Conservation (phyloP, 2,329 filamentous ascomycete genomes). For the Beauveria sp. region DNA sequence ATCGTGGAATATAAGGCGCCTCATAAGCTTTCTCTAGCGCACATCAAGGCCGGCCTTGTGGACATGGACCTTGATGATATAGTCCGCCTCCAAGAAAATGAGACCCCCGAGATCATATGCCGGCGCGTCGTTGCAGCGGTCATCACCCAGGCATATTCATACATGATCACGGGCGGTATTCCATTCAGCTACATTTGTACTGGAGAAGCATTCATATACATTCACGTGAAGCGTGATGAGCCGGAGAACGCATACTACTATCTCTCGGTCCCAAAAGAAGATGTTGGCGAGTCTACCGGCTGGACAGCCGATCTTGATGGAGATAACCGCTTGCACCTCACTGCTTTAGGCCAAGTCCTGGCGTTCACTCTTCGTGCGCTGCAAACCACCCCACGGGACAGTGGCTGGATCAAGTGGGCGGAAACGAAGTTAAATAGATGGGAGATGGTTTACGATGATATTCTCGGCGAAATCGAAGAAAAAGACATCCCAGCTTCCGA, state of each 20-base stretch:
- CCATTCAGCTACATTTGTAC: not conserved
- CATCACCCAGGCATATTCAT: not conserved
- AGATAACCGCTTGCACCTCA: not conserved
- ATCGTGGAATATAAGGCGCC: not conserved
- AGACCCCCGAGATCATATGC: not conserved
- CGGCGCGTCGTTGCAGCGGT: not conserved
- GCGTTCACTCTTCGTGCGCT: constrained; percentile 7
- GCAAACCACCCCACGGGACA: not conserved
- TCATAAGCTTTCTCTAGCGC: not conserved
- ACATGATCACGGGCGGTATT: not conserved
- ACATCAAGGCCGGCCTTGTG: not conserved
- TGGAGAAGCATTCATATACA: not conserved
- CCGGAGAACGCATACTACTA: not conserved
- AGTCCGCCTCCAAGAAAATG: not conserved
- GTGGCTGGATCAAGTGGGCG: not conserved
- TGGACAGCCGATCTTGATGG: not conserved
- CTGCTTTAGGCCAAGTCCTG: not conserved
- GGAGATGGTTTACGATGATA: constrained; percentile 6
- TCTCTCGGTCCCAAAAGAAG: not conserved
- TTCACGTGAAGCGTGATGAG: not conserved
- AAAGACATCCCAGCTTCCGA: not conserved
- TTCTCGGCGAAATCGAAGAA: not conserved
- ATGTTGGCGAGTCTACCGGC: not conserved
- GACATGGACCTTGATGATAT: constrained; percentile 2
- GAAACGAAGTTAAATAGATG: not conserved